Percentiles rank a stretch among this genome's conserved stretches.
These are phyloP conservation scores for Colletotrichum lupini DNA, from an alignment of 2,329 filamentous ascomycete genomes.

Conservation along the genomic window DNA sequence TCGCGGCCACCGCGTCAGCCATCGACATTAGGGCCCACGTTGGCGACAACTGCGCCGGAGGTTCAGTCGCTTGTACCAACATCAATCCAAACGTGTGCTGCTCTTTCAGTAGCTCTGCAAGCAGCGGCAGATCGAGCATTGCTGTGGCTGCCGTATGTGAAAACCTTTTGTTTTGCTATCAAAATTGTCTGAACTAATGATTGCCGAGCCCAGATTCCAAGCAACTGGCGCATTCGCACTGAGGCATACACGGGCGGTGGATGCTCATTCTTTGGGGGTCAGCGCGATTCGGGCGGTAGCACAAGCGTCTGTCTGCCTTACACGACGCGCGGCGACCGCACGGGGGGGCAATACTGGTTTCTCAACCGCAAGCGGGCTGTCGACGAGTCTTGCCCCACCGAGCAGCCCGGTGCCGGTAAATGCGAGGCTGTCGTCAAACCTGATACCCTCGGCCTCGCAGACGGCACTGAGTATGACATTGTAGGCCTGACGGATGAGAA, in stretches of 20 bases:
- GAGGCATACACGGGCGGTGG: conserved; percentile 11
- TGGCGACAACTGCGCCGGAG: background rate
- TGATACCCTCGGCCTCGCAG: conserved; percentile 14
- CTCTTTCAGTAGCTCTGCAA: background rate
- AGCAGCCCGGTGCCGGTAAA: conserved; percentile 15
- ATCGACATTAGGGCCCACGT: conserved; percentile 15
- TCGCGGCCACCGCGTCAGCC: conserved; percentile 16
- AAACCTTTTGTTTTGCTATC: background rate
- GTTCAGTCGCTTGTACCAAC: background rate
- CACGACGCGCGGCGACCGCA: conserved; percentile 20
- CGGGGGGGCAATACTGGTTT: conserved; percentile 19
- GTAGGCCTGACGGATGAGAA: conserved; percentile 14
- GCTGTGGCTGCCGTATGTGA: conserved; percentile 17
- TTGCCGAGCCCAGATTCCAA: conserved; percentile 9
- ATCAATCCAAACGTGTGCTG: conserved; percentile 32
- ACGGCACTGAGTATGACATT: conserved; percentile 25
- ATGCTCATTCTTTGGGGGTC: background rate
- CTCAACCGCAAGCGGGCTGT: conserved; percentile 19
- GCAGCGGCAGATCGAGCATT: conserved; percentile 7
- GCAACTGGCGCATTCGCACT: conserved; percentile 21
- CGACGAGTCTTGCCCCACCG: conserved; percentile 18
- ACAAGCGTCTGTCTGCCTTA: conserved; percentile 8
- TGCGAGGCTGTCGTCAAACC: conserved; percentile 23
- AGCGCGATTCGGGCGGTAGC: background rate
- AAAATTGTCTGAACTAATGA: background rate